Evolutionary conservation across 2,329 filamentous ascomycete genomes (phyloP).

Genomic region (Ambrosiella beaveri): DNA sequence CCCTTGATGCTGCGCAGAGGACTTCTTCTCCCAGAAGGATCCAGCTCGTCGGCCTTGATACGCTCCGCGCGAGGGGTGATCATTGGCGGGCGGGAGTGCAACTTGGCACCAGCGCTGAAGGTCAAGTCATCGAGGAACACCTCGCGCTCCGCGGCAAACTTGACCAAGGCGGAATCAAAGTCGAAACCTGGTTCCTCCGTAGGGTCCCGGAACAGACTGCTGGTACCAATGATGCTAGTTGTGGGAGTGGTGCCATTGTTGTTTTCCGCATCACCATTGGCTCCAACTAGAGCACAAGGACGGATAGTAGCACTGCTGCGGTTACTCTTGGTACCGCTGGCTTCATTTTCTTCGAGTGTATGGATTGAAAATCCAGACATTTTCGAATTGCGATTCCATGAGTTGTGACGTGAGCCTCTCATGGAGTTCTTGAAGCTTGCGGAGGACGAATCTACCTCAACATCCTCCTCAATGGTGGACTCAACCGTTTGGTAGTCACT

Average conservation of each 20-base stretch:
- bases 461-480: conserved; percentile 45
- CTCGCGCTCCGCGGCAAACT: conserved; percentile 91
- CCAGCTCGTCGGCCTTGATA: conserved; percentile 56
- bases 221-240: conserved; percentile 19
- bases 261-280: background rate
- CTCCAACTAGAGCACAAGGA: conserved; percentile 20
- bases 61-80: conserved; percentile 67
- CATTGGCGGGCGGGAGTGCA: conserved; percentile 51
- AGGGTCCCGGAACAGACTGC: conserved; percentile 21
- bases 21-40: conserved; percentile 34
- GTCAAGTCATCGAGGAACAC: conserved; percentile 83
- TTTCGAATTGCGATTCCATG: conserved; percentile 40
- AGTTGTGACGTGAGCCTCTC: conserved; percentile 44
- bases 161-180: conserved; percentile 81
- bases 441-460: conserved; percentile 26
- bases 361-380: conserved; percentile 35
- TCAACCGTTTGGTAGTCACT: conserved; percentile 33
- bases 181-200: conserved; percentile 46
- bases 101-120: conserved; percentile 68
- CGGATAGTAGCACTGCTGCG: conserved; percentile 49
- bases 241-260: conserved; percentile 12
- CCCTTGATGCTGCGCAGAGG: conserved; percentile 50
- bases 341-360: conserved; percentile 40
- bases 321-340: conserved; percentile 39
- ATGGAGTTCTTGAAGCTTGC: conserved; percentile 24